Base-by-base conservation (phyloP, 2,329 filamentous ascomycete genomes). In the Blastomyces silverae region DNA sequence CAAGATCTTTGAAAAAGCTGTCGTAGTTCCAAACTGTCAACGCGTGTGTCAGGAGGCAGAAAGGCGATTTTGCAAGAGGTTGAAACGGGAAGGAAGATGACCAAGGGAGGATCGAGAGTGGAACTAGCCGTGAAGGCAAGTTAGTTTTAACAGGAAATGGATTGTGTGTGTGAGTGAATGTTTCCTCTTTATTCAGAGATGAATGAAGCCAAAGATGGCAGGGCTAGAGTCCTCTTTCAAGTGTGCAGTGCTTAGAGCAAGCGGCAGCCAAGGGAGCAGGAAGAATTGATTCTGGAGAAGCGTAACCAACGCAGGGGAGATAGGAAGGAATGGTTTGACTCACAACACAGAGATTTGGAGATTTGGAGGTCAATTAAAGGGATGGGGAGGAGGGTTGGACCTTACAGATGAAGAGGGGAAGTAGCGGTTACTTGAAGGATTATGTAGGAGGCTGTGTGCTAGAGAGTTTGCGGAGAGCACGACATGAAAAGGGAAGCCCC, bases 401-500 rank as follows among this genome's bases (percentile, higher is more conserved):
- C 58, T 61, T 28, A 61, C 42, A 61, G 20, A 22, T 42, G 57
- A 60, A 46, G 57, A 42, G 25, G 25, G 53, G 20, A 11, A 44
- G 17, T n/a, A 59, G 39, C 15, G 20, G 25, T 17, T 37, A 8
- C 58, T 61, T 42, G 39, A 60, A 28, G 37, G 57, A 20, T 15
- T 46, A 52, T 20, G n/a, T 62, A 61, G 44, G 25, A 61, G 63
- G 28, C 15, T 31, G 57, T 31, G 57, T 42, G 58, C 44, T 39
- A 17, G 34, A 44, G 37, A 17, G 39, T 37, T 39, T 42, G 25
- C n/a, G 46, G 28, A 22, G 57, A 64, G 57, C 28, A 64, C 42
- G 52, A 60, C 55, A 57, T 62, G 11, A 56, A 63, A 63, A 42
- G 34, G 62, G 55, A 64, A n/a, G 22, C 8, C 20, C 17, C 28